Evolutionary conservation across 768 basidiomycete species (phyloP).

Genomic region (Mycena vulgaris): DNA sequence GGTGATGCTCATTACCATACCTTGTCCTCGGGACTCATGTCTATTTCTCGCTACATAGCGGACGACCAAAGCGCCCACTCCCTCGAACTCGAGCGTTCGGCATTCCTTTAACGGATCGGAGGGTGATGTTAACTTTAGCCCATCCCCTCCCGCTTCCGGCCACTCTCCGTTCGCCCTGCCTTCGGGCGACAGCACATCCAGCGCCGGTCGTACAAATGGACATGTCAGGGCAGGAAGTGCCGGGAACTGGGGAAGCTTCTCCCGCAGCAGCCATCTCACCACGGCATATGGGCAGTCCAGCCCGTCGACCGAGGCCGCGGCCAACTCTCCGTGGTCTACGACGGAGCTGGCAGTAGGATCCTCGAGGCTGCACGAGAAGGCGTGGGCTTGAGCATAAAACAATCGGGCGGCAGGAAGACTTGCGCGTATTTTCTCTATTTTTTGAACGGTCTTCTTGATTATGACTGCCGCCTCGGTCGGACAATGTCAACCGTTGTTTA

Average conservation of each 20-base stretch:
- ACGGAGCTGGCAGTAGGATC: conserved; percentile 66
- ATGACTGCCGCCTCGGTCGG: conserved; percentile 59
- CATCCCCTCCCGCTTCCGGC: conserved; percentile 68
- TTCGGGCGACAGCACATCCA: conserved; percentile 58
- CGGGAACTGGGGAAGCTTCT: conserved; percentile 82
- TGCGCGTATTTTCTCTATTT: conserved; percentile 35
- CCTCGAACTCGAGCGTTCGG: conserved; percentile 69
- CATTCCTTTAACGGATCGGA: conserved; percentile 87
- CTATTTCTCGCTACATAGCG: conserved; percentile 53
- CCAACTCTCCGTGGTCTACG: conserved; percentile 72
- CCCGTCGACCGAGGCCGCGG: conserved; percentile 70
- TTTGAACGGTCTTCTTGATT: conserved; percentile 48
- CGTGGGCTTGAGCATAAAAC: conserved; percentile 64
- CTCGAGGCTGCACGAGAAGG: conserved; percentile 71
- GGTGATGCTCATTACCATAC: conserved; percentile 56
- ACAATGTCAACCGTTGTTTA: conserved; percentile 51
- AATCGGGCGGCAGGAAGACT: conserved; percentile 35
- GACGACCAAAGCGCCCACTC: conserved; percentile 61
- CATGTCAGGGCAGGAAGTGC: conserved; percentile 87
- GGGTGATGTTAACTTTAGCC: conserved; percentile 69
- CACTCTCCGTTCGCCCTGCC: conserved; percentile 61
- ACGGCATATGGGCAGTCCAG: conserved; percentile 71
- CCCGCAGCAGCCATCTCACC: conserved; percentile 68
- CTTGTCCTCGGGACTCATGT: conserved; percentile 14
- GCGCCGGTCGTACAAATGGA: conserved; percentile 65